Percentiles rank a stretch among this genome's conserved stretches.
These are phyloP conservation scores for Theobroma grandiflorum DNA, from an alignment of 441 rosid genomes.

Conservation along the genomic window DNA sequence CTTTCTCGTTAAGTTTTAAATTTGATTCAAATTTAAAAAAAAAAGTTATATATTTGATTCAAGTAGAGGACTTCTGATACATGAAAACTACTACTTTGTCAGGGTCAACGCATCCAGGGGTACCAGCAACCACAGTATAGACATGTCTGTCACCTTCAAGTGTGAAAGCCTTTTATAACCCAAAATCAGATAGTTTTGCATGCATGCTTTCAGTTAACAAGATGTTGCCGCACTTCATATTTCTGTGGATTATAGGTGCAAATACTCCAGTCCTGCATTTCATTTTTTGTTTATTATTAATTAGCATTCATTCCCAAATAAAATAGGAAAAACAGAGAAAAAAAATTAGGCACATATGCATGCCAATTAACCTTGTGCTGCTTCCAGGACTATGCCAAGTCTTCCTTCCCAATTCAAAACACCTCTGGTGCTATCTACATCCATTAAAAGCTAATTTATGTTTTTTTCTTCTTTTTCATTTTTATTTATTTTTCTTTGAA, in stretches of 20 bases:
- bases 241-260: slow-evolving; percentile 40
- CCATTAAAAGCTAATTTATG: background rate
- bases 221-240: slow-evolving; percentile 16
- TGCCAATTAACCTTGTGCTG: slow-evolving; percentile 3
- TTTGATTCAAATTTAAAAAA: too few relatives aligned
- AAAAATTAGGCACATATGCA: background rate
- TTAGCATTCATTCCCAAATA: background rate
- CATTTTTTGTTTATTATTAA: background rate
- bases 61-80: background rate
- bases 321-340: too few relatives aligned
- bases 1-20: too few relatives aligned
- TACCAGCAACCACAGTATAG: slow-evolving; percentile 23
- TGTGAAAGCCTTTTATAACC: slow-evolving; percentile 38
- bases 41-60: background rate
- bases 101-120: slow-evolving; percentile 51
- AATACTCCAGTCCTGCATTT: slow-evolving; percentile 44
- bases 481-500: too few relatives aligned
- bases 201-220: background rate
- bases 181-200: slow-evolving; percentile 42
- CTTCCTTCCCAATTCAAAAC: background rate
- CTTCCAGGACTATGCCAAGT: slow-evolving; percentile 5
- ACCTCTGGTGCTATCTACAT: slow-evolving; percentile 3
- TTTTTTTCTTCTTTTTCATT: too few relatives aligned
- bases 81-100: slow-evolving; percentile 21
- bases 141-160: slow-evolving; percentile 24